Evolutionary conservation across 2,329 filamentous ascomycete genomes (phyloP).

Genomic region (Penicillium sp.): DNA sequence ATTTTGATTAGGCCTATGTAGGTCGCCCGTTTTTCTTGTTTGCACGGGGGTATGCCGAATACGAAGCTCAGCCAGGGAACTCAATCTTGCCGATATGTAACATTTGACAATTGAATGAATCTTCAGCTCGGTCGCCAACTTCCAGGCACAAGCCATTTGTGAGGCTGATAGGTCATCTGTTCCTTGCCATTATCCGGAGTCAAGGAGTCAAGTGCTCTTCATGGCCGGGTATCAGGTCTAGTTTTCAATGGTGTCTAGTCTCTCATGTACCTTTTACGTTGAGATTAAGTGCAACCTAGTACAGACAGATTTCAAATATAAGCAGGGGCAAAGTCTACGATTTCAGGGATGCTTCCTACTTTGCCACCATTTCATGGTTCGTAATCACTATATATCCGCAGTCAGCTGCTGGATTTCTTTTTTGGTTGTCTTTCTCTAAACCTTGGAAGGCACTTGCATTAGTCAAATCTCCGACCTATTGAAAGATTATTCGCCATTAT

Average conservation of each 20-base stretch:
- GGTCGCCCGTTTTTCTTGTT: too few species aligned
- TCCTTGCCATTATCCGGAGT: too few species aligned
- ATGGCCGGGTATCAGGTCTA: neutral
- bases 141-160: too few species aligned
- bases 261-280: neutral
- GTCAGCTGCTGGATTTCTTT: neutral
- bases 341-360: neutral
- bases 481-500: neutral
- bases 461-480: neutral
- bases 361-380: neutral
- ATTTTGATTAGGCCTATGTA: too few species aligned
- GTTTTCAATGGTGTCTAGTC: neutral
- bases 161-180: too few species aligned
- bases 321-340: neutral
- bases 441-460: neutral
- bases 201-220: too few species aligned
- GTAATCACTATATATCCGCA: too few species aligned
- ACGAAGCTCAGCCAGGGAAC: too few species aligned
- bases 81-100: too few species aligned
- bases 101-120: too few species aligned
- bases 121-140: too few species aligned
- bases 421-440: neutral
- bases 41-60: too few species aligned
- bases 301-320: neutral
- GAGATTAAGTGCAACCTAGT: neutral